Evolutionary conservation across 495 filamentous ascomycete species (phyloP).

Genomic region (Neurospora tetraspora): DNA sequence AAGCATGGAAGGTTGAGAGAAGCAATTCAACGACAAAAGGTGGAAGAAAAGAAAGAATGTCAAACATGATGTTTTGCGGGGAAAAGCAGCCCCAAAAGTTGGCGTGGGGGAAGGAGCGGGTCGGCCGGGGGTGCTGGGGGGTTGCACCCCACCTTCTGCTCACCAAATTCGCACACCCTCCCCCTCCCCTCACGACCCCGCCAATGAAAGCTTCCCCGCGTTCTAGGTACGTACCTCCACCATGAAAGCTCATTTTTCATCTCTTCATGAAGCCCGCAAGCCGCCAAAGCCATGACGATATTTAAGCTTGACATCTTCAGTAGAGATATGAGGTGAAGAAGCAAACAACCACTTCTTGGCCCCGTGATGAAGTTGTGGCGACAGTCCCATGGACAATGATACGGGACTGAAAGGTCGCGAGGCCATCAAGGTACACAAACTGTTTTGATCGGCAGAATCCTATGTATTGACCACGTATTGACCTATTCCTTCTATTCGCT

Average conservation of each 20-base stretch:
- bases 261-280: not conserved
- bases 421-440: not conserved
- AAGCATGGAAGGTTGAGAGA: not conserved
- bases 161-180: not conserved
- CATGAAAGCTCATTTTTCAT: not conserved
- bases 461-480: not conserved
- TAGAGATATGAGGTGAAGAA: not conserved
- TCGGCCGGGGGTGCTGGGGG: not conserved
- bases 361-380: not conserved
- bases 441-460: not conserved
- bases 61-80: not conserved
- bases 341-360: no score
- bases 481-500: not conserved
- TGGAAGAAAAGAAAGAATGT: not conserved
- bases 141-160: not conserved
- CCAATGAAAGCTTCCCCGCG: not conserved
- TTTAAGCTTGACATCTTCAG: no score
- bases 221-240: not conserved
- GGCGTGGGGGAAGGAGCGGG: not conserved
- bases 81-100: not conserved
- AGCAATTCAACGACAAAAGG: not conserved
- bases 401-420: not conserved
- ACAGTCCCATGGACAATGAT: not conserved
- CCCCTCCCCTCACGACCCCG: not conserved
- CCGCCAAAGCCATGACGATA: not conserved